A percentile compares a stretch with the other conserved stretches of the same genome.
Conservation (phyloP, 306 rosid species). For the Dalbergia oliveri region DNA sequence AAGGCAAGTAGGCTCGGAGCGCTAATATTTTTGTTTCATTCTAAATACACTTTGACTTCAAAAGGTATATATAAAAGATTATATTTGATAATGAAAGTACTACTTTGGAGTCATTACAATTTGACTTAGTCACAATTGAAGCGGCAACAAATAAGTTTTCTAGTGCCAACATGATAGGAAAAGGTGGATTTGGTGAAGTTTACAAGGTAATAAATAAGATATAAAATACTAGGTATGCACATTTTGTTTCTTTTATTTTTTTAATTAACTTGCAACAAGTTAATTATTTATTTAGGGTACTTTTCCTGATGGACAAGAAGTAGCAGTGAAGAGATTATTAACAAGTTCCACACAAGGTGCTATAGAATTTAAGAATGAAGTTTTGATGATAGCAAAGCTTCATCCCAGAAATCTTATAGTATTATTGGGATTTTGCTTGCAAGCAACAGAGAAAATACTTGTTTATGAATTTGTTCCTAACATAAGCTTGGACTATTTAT, state of each 20-base stretch:
- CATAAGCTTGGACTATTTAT: conserved; percentile 57
- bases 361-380: conserved; percentile 66
- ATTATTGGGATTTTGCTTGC: conserved; percentile 64
- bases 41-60: too few species aligned
- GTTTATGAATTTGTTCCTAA: conserved; percentile 70
- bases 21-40: too few species aligned
- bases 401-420: conserved; percentile 69
- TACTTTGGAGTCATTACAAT: conserved; percentile 53
- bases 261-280: background rate
- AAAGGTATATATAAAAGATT: too few species aligned
- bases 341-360: conserved; percentile 59
- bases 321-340: conserved; percentile 64
- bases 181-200: conserved; percentile 70
- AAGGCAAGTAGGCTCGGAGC: too few species aligned
- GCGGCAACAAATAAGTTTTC: conserved; percentile 63
- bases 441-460: conserved; percentile 62
- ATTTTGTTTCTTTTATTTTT: background rate
- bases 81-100: conserved; percentile 16
- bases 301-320: conserved; percentile 55
- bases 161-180: conserved; percentile 50
- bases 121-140: conserved; percentile 49
- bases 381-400: conserved; percentile 60
- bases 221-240: background rate
- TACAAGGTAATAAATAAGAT: conserved; percentile 50
- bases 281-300: conserved; percentile 47